phyloP scores from a whole-genome alignment of 345 rosid genomes.

The Rhodamnia rubescens region DNA sequence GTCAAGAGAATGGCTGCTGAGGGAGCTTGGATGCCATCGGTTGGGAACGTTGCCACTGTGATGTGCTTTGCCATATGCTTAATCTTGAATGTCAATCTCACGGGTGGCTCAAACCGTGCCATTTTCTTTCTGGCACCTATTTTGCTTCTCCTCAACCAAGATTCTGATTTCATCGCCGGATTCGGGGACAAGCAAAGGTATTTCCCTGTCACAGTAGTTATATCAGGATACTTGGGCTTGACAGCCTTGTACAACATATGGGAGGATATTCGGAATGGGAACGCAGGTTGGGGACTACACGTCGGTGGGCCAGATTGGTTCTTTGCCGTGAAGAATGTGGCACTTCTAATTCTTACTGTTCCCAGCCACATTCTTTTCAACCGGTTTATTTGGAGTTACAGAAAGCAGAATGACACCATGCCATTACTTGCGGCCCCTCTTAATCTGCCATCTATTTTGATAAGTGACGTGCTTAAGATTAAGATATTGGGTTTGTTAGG shows the following conservation, averaged over 20 bases:
- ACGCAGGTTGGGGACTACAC: conserved; percentile 80
- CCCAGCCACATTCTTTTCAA: conserved; percentile 93
- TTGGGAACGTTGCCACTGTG: conserved; percentile 85
- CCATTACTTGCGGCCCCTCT: conserved; percentile 80
- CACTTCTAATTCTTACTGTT: conserved; percentile 73
- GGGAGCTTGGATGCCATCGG: conserved; percentile 99
- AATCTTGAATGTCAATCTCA: conserved; percentile 66
- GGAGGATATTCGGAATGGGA: conserved; percentile 93
- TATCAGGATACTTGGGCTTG: conserved; percentile 69
- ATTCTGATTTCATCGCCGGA: conserved; percentile 90
- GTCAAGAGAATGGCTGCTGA: conserved; percentile 91
- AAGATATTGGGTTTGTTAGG: conserved; percentile 78
- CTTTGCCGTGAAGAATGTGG: conserved; percentile 81
- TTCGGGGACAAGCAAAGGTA: conserved; percentile 98
- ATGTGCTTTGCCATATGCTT: conserved; percentile 97
- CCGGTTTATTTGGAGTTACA: conserved; percentile 80
- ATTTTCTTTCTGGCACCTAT: conserved; percentile 96
- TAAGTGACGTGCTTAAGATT: conserved; percentile 77
- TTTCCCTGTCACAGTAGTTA: conserved; percentile 72
- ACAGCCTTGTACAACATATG: conserved; percentile 56
- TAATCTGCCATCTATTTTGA: conserved; percentile 76
- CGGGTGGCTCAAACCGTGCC: conserved; percentile 92
- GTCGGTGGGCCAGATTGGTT: conserved; percentile 95
- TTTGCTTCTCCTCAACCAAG: conserved; percentile 93
- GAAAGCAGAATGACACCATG: conserved; percentile 47